Evolutionary conservation across 2,329 filamentous ascomycete genomes (phyloP).

Genomic region (Colletotrichum kahawae): DNA sequence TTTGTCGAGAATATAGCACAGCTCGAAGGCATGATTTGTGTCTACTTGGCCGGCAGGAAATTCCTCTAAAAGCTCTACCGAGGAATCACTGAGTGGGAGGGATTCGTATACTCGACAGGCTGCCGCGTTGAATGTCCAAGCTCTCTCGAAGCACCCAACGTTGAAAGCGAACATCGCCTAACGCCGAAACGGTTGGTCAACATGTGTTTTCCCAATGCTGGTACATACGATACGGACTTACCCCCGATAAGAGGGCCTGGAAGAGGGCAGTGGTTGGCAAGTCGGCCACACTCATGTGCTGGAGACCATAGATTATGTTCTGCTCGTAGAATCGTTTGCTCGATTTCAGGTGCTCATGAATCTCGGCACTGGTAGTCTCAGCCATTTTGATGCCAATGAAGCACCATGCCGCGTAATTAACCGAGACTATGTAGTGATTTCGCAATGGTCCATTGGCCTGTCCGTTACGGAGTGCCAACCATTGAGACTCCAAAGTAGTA

Average conservation of each 20-base stretch:
- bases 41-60: neutral
- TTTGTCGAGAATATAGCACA: neutral
- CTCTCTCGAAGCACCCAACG: neutral
- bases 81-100: neutral
- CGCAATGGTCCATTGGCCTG: neutral
- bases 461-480: neutral
- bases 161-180: neutral
- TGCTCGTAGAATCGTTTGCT: neutral
- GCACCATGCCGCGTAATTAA: neutral
- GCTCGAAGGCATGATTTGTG: neutral
- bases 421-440: neutral
- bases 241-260: neutral
- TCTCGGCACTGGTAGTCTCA: neutral
- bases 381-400: neutral
- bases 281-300: neutral
- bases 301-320: neutral
- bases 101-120: neutral
- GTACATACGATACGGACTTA: rapidly evolving
- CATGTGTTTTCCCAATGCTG: neutral
- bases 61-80: rapidly evolving
- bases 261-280: neutral
- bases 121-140: neutral
- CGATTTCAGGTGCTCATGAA: neutral
- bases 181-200: neutral
- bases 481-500: neutral